phyloP scores from a whole-genome alignment of 2,329 filamentous ascomycete species.

The Monilinia fructicola region DNA sequence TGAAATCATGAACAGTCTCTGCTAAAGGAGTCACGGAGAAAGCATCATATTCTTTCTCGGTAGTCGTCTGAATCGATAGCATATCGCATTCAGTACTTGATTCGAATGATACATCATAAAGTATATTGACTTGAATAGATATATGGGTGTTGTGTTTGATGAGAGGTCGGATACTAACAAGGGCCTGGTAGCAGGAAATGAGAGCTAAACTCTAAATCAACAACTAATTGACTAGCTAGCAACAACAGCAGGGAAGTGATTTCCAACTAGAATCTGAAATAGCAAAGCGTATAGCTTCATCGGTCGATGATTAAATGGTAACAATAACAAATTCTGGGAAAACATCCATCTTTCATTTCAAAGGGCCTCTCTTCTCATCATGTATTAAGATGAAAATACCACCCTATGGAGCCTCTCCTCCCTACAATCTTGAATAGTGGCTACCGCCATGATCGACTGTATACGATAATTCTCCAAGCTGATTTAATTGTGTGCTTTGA shows the following conservation, averaged over 20 bases:
- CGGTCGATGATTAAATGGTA: neutral
- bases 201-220: neutral
- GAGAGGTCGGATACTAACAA: neutral
- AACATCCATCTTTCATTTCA: too few species aligned
- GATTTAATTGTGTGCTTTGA: neutral
- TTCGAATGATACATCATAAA: too few species aligned
- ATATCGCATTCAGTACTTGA: too few species aligned
- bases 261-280: neutral
- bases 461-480: too few species aligned
- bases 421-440: too few species aligned
- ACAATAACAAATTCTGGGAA: too few species aligned
- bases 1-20: neutral
- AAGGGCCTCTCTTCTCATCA: too few species aligned
- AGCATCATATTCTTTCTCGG: too few species aligned
- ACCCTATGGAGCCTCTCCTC: too few species aligned
- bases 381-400: too few species aligned
- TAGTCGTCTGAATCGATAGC: too few species aligned
- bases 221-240: neutral
- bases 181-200: neutral
- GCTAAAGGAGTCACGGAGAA: neutral
- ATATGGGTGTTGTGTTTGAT: neutral
- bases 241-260: neutral
- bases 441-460: too few species aligned
- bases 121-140: neutral
- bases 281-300: neutral